phyloP scores from a whole-genome alignment of 2,329 filamentous ascomycete species.

The Lecanosticta acicola region DNA sequence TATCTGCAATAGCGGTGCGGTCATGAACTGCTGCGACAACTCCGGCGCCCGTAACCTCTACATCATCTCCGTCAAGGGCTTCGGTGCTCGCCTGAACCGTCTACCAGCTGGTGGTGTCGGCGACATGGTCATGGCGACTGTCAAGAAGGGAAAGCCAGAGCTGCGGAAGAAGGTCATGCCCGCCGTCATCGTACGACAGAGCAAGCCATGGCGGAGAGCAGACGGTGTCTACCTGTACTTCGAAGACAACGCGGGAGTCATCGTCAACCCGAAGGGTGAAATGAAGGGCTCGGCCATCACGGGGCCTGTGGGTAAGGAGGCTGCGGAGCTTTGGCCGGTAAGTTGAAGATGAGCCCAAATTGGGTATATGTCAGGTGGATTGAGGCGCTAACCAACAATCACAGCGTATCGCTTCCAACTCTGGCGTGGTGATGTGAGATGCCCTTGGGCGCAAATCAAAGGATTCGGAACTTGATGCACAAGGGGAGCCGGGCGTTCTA shows the following conservation, averaged over 20 bases:
- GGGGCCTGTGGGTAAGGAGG: constrained; percentile 98
- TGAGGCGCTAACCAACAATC: constrained; percentile 10
- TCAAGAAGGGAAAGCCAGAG: constrained; percentile 99
- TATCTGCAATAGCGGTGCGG: constrained; percentile 66
- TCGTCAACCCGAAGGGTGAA: constrained; percentile 99
- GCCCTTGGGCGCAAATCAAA: constrained; percentile 9
- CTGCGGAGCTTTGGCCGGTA: constrained; percentile 98
- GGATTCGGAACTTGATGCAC: constrained; percentile 17
- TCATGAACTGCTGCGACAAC: constrained; percentile 99
- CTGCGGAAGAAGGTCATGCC: constrained; percentile 99
- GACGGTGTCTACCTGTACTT: constrained; percentile 99
- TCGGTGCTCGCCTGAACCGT: constrained; percentile 94
- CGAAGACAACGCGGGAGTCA: constrained; percentile 99
- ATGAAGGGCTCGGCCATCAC: constrained; percentile 99
- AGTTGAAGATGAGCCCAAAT: constrained; percentile 38
- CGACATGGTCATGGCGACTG: constrained; percentile 99
- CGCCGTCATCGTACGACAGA: constrained; percentile 96
- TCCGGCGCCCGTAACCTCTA: constrained; percentile 95
- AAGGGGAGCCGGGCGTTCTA: constrained; percentile 19
- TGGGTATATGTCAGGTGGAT: neutral
- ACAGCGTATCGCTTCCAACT: constrained; percentile 99
- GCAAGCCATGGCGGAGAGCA: constrained; percentile 98
- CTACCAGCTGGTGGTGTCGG: constrained; percentile 95
- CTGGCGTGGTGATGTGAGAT: constrained; percentile 97
- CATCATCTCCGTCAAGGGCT: constrained; percentile 99